Base-by-base conservation (phyloP, 2,329 filamentous ascomycete species). In the Cryoendolithus antarcticus region DNA sequence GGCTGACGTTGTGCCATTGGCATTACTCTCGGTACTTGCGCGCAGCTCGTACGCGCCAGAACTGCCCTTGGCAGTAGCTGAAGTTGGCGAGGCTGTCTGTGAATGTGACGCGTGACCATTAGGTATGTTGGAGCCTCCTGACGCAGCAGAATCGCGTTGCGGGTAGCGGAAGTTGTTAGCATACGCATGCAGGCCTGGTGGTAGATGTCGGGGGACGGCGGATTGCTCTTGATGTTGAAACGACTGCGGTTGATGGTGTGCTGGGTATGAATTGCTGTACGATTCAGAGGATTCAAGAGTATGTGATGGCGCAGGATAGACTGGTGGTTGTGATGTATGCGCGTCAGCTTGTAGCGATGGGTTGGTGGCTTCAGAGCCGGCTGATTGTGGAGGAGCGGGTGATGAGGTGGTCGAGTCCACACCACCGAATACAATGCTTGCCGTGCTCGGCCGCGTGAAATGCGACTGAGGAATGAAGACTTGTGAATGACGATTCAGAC, bases 371-470 rank as follows among this genome's bases (percentile, higher is more conserved):
- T 27, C 24, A 30, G 52, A 53, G 27, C 45, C 45, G 6, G 44
- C 35, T 9, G 50, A 51, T 9, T 49, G 37, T 13, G 52, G 48
- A 12, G 52, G 54, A 4, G 59, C 60, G 4, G 60, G 61, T 2
- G 64, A 64, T 12, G 58, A 52, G 9, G 50, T 53, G 5, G 57
- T 53, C 12, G 62, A 63, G 15, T 61, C 52, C 11, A 55, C 51
- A 15, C 58, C 58, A 31, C 60, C 59, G 45, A 65, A 67, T 13
- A 62, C 55, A 32, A 65, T 58, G 37, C 44, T 49, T 38, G 44
- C 43, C 9, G 43, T 40, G 45, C 54, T 54, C 6, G 50, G 50
- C 34, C 54, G 50, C 21, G 44, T 41, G 4, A 44, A 35, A 35
- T 52, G 48, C 11, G 39, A 39, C 15, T 48, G 40, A 12, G 48